Conservation (phyloP, 2,329 filamentous ascomycete species). For the Alternaria rosae region DNA sequence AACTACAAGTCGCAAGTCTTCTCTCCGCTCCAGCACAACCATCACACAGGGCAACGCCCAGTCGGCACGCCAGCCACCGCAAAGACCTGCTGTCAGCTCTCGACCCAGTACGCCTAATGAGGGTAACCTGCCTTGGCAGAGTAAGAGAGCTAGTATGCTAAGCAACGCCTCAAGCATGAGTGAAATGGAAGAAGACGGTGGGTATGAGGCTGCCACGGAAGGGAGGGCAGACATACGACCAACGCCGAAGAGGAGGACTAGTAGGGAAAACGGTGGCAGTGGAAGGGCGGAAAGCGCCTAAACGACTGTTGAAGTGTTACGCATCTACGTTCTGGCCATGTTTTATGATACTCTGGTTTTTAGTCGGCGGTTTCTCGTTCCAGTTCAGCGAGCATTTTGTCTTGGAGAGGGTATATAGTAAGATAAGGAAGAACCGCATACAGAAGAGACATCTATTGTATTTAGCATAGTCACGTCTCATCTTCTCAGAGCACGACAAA, state of each 20-base stretch:
- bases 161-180: conserved; percentile 38
- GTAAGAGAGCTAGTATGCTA: conserved; percentile 44
- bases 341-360: background rate
- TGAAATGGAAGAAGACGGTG: conserved; percentile 14
- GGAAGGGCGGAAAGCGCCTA: conserved; percentile 25
- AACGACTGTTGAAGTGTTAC: conserved; percentile 21
- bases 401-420: background rate
- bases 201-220: conserved; percentile 18
- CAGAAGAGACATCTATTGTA: background rate
- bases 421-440: too few species aligned
- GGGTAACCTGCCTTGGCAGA: conserved; percentile 32
- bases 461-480: background rate
- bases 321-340: conserved; percentile 7
- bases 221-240: background rate
- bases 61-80: conserved; percentile 32
- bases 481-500: background rate
- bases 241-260: conserved; percentile 11
- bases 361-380: background rate
- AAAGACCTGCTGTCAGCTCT: conserved; percentile 15
- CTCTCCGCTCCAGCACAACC: conserved; percentile 31
- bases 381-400: background rate
- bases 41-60: conserved; percentile 34
- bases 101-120: conserved; percentile 41
- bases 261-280: conserved; percentile 18
- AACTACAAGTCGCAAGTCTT: conserved; percentile 20